Percentiles rank a stretch among this genome's conserved stretches.
Evolutionary conservation across 345 rosid species (phyloP).

Genomic region (Theobroma cacao): DNA sequence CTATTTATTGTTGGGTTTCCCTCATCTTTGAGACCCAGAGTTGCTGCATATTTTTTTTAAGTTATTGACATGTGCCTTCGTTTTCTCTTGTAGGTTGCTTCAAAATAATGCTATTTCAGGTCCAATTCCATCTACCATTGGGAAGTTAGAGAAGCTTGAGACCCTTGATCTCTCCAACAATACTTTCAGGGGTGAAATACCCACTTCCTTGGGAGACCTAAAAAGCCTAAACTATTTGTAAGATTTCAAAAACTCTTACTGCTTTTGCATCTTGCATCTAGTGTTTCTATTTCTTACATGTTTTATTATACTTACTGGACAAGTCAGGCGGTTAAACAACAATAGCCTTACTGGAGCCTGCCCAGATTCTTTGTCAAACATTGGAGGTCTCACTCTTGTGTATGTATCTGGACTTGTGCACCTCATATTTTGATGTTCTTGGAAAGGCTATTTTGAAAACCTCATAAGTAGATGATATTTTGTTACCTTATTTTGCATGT

Average conservation of each 20-base stretch:
- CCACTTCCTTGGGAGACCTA: constrained; percentile 73
- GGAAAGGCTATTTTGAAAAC: neutral
- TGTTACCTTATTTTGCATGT: neutral
- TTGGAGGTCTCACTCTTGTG: constrained; percentile 87
- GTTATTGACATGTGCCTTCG: neutral
- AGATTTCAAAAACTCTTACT: constrained; percentile 23
- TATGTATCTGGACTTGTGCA: constrained; percentile 35
- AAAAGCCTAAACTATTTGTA: constrained; percentile 82
- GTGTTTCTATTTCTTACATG: constrained; percentile 6
- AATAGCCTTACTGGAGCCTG: constrained; percentile 82
- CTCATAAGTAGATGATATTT: neutral
- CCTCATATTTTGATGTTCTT: neutral
- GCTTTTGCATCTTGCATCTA: neutral
- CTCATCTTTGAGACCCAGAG: neutral
- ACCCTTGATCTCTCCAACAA: constrained; percentile 97
- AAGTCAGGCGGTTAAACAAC: constrained; percentile 89
- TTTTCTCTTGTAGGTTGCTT: constrained; percentile 60
- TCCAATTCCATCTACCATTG: constrained; percentile 72
- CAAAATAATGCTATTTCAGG: constrained; percentile 93
- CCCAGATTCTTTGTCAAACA: constrained; percentile 77
- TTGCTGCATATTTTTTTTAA: neutral
- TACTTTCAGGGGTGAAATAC: constrained; percentile 70
- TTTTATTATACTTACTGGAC: constrained; percentile 18
- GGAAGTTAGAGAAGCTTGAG: constrained; percentile 81
- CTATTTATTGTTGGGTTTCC: neutral